A percentile compares a stretch with the other conserved stretches of the same genome.
Evolutionary conservation across 176 grass and related monocot genomes (phyloP).

Genomic region (Aegilops longissima): DNA sequence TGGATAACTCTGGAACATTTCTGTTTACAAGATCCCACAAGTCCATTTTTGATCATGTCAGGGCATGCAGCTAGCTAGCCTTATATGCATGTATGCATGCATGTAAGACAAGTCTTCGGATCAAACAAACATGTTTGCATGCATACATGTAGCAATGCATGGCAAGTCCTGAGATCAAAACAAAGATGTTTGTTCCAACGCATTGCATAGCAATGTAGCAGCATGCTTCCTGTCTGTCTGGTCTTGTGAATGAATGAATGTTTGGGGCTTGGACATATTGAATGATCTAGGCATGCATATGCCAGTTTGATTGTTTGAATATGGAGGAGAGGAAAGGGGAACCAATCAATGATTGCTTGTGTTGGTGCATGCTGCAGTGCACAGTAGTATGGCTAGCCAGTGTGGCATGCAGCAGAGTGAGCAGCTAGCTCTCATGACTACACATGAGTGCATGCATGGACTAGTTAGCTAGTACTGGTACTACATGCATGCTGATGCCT

Average conservation of each 20-base stretch:
- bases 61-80: neutral
- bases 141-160: neutral
- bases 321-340: neutral
- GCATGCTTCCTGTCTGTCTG: neutral
- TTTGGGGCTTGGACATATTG: slow-evolving; percentile 30
- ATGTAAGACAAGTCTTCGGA: slow-evolving; percentile 5
- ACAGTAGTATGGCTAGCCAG: neutral
- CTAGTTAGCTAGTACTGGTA: slow-evolving; percentile 20
- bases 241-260: slow-evolving; percentile 24
- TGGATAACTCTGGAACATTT: neutral
- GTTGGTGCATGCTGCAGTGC: slow-evolving; percentile 40
- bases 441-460: slow-evolving; percentile 37
- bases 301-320: slow-evolving; percentile 1
- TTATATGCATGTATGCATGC: neutral
- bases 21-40: neutral
- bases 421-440: slow-evolving; percentile 40
- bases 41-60: slow-evolving; percentile 29
- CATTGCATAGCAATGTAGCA: slow-evolving; percentile 23
- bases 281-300: slow-evolving; percentile 32
- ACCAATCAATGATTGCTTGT: slow-evolving; percentile 52
- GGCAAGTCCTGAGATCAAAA: slow-evolving; percentile 25
- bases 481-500: slow-evolving; percentile 32
- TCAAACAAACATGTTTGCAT: neutral
- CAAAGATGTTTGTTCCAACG: slow-evolving; percentile 33
- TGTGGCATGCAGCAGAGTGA: slow-evolving; percentile 32